Evolutionary conservation across 2,329 filamentous ascomycete genomes (phyloP), one percentile per base, ranked within the genome.

Genomic region (Penicillium italicum): DNA sequence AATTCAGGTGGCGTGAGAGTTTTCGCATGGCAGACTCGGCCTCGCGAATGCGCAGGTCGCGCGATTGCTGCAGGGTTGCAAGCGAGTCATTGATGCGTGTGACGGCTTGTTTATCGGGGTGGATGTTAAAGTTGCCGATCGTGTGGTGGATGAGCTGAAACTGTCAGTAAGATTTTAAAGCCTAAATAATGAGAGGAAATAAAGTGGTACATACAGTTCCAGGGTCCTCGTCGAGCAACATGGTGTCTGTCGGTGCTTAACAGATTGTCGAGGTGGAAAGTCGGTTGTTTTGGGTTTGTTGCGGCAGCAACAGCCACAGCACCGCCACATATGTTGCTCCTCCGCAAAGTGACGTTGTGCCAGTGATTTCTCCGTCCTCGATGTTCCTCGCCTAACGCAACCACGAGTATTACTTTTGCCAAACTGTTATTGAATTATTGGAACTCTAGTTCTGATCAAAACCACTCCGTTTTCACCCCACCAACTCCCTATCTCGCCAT

Each of bases 211-310:
- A 58, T 84, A 95, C 91, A 42, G 87, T 88, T 42, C 89, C 89
- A 63, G 92, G 93, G 73, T 94, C 90, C 78, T 97, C 92, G 76
- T 96, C 90, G 77, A 97, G 90, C 72, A 97, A 82, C 89, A 97
- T 97, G 62, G 77, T 91, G 78, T 49, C n/a, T 91, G 78, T 49
- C n/a, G 36, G 43, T 60, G 41, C 40, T 26, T 34, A 38, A 30
- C n/a, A 50, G 12, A 26, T 24, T 43, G 30, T 40, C 20, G 42
- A 11, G 20, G 34, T 33, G 42, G 37, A 38, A 37, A 51, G 46
- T 56, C 63, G 57, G 62, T 62, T 61, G 60, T 63, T 62, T 58
- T 53, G 55, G 40, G 20, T 50, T 59, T 61, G 72, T 75, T 73
- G 72, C 67, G 68, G 69, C 63, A 70, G 72, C 71, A 74, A 74